A percentile compares a stretch with the other conserved stretches of the same genome.
Evolutionary conservation across 2,329 filamentous ascomycete species (phyloP).

Genomic region (Colletotrichum kahawae): DNA sequence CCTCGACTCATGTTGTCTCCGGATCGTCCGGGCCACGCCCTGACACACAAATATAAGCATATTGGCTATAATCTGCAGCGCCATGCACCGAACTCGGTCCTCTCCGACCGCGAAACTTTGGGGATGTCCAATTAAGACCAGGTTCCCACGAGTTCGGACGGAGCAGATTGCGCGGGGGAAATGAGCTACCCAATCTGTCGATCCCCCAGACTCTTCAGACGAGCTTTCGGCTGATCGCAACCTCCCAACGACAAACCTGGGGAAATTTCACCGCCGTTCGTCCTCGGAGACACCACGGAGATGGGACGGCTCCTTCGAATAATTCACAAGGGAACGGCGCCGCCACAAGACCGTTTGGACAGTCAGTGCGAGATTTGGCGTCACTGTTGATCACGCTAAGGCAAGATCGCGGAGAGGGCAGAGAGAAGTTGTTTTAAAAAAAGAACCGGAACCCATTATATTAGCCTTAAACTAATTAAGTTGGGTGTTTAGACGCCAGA

Average conservation of each 20-base stretch:
- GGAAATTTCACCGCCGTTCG: background rate
- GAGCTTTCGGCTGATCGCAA: background rate
- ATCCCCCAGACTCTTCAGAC: background rate
- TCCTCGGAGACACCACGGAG: background rate
- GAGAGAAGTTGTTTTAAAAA: background rate
- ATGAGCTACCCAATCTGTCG: background rate
- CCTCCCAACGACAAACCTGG: background rate
- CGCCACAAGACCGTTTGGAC: background rate
- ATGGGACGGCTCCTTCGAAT: background rate
- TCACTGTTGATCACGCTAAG: background rate
- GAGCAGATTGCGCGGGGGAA: background rate
- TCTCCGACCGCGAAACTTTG: background rate
- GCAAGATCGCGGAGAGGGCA: background rate
- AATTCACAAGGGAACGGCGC: background rate
- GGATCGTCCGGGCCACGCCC: background rate
- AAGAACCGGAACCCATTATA: slow-evolving; percentile 17
- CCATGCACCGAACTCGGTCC: background rate
- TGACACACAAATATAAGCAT: background rate
- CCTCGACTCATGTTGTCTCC: background rate
- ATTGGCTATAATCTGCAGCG: background rate
- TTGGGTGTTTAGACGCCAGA: background rate
- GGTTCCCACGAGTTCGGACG: background rate
- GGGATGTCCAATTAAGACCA: background rate
- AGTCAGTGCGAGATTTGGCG: background rate
- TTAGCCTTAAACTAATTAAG: slow-evolving; percentile 23